Evolutionary conservation across 2,329 filamentous ascomycete species (phyloP), one percentile per base, ranked within the genome.

Genomic region (Alternaria triticina): DNA sequence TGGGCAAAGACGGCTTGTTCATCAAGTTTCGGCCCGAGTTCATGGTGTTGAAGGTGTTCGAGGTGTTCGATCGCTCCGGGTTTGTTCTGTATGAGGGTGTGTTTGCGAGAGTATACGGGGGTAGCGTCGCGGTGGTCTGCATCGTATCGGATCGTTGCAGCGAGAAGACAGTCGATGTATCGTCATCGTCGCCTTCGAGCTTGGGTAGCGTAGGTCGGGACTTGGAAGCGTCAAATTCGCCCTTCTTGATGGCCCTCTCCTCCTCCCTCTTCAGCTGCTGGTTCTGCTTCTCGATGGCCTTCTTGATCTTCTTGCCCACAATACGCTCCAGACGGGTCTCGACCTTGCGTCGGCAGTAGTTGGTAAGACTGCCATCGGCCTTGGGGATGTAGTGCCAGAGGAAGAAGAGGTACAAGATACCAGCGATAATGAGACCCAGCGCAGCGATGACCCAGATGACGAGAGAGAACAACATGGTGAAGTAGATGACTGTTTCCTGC

Each of bases 341-440:
- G 77, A 97, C 90, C 83, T 98, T 98, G 49, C 94, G 90, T 65
- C 92, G 91, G 78, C 96, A 98, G 82, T 97, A 99, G 25, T 90
- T 89, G 6, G 89, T 88, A 28, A 99, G 85, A 8, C 91, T 90
- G 6, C 93, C 93, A 74, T 97, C 94, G 11, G 88, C 85, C 36
- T 87, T 87, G 1, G 94, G 94, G 65, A 99, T 95, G 81, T 95
- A 96, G 80, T 96, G 92, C 87, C 92, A 97, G 6, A 99, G 86
- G 79, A 97, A 99, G 73, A 93, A 88, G 40, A 97, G 80, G 80
- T 97, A 98, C 64, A 97, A 89, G 2, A 96, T 73, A 22, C 89
- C 83, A 0, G 92, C 93, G 10, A 92, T 76, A n/a, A 95, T 82
- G 54, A 98, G 85, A 60, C 83, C 86, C 57, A 98, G 77, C 6